phyloP scores from a whole-genome alignment of 2,329 filamentous ascomycete genomes.

The Aspergillus niger region DNA sequence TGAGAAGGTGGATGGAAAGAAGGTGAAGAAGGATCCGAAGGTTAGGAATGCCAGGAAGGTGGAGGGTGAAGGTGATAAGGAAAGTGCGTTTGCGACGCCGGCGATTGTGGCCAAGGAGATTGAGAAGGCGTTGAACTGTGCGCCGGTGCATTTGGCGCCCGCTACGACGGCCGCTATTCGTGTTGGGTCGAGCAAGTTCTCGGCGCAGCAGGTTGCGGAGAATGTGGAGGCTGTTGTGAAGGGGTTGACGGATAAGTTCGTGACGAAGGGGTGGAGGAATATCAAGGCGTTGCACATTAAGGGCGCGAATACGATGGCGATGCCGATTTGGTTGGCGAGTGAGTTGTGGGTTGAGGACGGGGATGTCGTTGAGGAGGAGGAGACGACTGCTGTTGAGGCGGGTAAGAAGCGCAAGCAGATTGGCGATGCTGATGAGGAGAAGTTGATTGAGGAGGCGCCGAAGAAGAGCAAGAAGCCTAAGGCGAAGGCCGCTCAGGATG shows the following conservation, averaged over 20 bases:
- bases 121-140: conserved; percentile 71
- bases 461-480: conserved; percentile 47
- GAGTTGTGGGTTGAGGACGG: conserved; percentile 84
- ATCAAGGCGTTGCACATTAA: conserved; percentile 86
- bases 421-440: conserved; percentile 34
- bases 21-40: conserved; percentile 59
- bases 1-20: conserved; percentile 62
- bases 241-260: conserved; percentile 73
- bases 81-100: conserved; percentile 57
- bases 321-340: conserved; percentile 92
- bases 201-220: conserved; percentile 72
- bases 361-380: conserved; percentile 63
- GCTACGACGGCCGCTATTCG: conserved; percentile 78
- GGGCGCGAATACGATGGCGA: conserved; percentile 79
- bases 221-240: conserved; percentile 75
- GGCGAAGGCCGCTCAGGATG: conserved; percentile 38
- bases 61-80: conserved; percentile 34
- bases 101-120: conserved; percentile 77
- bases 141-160: conserved; percentile 77
- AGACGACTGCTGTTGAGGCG: conserved; percentile 38
- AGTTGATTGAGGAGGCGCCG: conserved; percentile 33
- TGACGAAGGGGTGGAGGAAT: conserved; percentile 85
- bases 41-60: conserved; percentile 38
- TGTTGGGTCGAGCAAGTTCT: conserved; percentile 74
- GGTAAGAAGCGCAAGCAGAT: conserved; percentile 60